Evolutionary conservation across 78 protist genomes (phyloP), one percentile per base, ranked within the genome.

Genomic region (Dictyostelium intermedium): DNA sequence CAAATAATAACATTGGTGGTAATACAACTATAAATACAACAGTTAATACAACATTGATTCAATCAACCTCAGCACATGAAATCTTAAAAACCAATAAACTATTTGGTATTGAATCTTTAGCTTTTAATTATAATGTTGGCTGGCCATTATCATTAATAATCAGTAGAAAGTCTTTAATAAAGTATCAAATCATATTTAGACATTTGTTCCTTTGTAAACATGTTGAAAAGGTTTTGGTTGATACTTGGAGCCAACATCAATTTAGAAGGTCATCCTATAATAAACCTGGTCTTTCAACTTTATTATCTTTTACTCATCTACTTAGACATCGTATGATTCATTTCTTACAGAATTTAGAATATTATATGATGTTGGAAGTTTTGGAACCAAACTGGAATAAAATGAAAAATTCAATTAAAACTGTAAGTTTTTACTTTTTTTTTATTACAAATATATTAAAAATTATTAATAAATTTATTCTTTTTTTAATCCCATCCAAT

Each of bases 131-230:
- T 45, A 60, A 82, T 27, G 98, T 97, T 34, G 66, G 20, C 8
- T 98, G 98, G 97, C 99, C 99, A 2, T 30, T 97, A 27, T 97
- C 97, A 20, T 76, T 98, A 72, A 83, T 98, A 0, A 89, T 98
- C 89, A 82, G 43, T 41, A 41, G 76, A 20, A 14, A 69, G 27
- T 92, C 98, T 5, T 5, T 96, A 45, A 41, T 61, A 14, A 96
- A 97, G 82, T 98, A 98, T 92, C 99, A 97, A 83, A 87, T 98
- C 39, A 78, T 98, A 76, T 97, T 98, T 78, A 83, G 99, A 83
- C 97, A 95, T 74, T 87, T 97, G 16, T 93, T 98, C 84, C 39
- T 96, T 35, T 93, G 97, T 77, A 97, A 97, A 85, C 95, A 85
- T 69, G 96, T 97, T 13, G 98, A 96, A 79, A 82, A 84, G 66